Evolutionary conservation across 2,329 filamentous ascomycete genomes (phyloP).

Genomic region (Aspergillus latus): DNA sequence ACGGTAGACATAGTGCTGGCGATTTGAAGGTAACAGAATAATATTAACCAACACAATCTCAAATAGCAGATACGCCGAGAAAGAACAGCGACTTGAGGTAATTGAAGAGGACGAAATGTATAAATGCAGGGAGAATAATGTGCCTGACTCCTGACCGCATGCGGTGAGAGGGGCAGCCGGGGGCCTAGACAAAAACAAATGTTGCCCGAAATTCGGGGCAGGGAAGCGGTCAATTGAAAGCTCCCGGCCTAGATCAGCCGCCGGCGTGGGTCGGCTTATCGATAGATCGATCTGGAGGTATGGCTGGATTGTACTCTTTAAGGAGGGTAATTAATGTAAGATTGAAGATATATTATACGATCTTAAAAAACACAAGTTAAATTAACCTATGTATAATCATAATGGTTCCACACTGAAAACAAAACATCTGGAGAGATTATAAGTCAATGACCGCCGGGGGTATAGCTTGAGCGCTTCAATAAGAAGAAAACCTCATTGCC

Average conservation of each 20-base stretch:
- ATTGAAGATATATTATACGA: too few species aligned
- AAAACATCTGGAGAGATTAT: neutral
- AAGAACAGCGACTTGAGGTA: neutral
- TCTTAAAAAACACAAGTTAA: too few species aligned
- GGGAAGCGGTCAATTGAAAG: constrained; percentile 12
- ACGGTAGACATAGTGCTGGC: constrained; percentile 27
- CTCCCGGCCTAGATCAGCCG: neutral
- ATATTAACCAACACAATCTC: neutral
- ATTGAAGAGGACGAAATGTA: constrained; percentile 11
- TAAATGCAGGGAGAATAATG: constrained; percentile 7
- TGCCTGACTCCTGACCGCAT: constrained; percentile 28
- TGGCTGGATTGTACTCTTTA: too few species aligned
- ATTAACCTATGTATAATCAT: too few species aligned
- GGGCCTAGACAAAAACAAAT: constrained; percentile 7
- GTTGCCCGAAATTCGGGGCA: constrained; percentile 8
- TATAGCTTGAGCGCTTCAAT: too few species aligned
- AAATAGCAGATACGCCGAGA: neutral
- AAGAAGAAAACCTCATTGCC: constrained; percentile 19
- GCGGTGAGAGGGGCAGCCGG: constrained; percentile 22
- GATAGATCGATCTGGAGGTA: constrained; percentile 20
- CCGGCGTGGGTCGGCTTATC: constrained; percentile 24
- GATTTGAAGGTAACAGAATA: constrained; percentile 8
- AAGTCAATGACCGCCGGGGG: too few species aligned
- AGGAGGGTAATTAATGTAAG: too few species aligned
- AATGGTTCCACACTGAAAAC: too few species aligned